Evolutionary conservation across 192 early-diverging fungal genomes (phyloP).

Genomic region (Glomus cerebriforme): DNA sequence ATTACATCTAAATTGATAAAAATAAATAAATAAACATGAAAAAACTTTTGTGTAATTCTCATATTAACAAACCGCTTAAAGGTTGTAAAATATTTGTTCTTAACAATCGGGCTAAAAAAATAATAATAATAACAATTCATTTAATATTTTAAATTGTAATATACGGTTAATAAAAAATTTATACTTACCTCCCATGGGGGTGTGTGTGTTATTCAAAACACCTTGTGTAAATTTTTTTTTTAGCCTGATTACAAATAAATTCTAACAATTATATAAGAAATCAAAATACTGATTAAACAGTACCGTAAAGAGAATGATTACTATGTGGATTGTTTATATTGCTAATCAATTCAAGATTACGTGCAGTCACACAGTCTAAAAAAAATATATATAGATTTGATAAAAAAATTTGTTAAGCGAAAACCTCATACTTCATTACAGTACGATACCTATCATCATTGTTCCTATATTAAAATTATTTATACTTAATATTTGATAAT

Average conservation of each 20-base stretch:
- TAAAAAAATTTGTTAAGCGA: not conserved
- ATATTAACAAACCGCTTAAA: slow-evolving; percentile 37
- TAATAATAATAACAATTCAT: slow-evolving; percentile 26
- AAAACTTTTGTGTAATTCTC: not conserved
- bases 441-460: slow-evolving; percentile 42
- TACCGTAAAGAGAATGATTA: slow-evolving; percentile 58
- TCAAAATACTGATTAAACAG: not conserved
- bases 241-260: no score
- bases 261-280: no score
- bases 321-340: slow-evolving; percentile 52
- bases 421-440: not conserved
- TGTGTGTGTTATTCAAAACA: slow-evolving; percentile 59
- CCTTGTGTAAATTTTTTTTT: not conserved
- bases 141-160: no score
- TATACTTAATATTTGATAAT: no score
- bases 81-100: slow-evolving; percentile 82
- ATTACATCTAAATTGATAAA: slow-evolving; percentile 36
- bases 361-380: slow-evolving; percentile 58
- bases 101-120: slow-evolving; percentile 59
- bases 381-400: not conserved
- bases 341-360: slow-evolving; percentile 62
- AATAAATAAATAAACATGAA: not conserved
- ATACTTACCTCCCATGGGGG: slow-evolving; percentile 62
- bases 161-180: no score
- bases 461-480: slow-evolving; percentile 25